Evolutionary conservation across 306 rosid genomes (phyloP), one percentile per base, ranked within the genome.

Genomic region (Sphenostylis stenocarpa): DNA sequence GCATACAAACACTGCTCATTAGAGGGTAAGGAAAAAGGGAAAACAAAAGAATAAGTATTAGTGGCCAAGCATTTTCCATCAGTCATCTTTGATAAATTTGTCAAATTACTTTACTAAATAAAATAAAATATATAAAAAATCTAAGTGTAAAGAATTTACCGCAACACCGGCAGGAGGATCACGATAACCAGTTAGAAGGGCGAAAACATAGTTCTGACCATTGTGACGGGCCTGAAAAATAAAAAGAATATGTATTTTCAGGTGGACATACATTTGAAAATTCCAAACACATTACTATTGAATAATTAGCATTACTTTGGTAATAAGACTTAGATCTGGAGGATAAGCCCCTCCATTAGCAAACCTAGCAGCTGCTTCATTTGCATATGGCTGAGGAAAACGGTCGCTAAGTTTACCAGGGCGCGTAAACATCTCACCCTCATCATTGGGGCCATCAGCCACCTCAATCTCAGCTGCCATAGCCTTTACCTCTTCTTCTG

Each of bases 391-490:
- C 82, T 86, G 77, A 67, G 99, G 99, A 85, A 95, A 92, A 38
- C 97, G 92, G 26, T 95, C 99, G 44, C 97, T 95, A 73, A 92
- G 97, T 87, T 95, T 95, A 82, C 99, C 99, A 3, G 97, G 99
- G 76, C 99, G 97, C 26, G 97, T 79, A 77, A 90, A 95, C 97
- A 92, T 89, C 92, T 95, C 97, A 64, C 99, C 97, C 92, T 95
- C 99, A 49, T 95, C 99, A 70, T 95, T 95, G 55, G 97, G 99
- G 70, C 99, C 99, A 86, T 95, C 99, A 72, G 43, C 86, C 65
- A 95, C 99, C 88, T 95, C 99, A 92, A 95, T 95, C 86, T 95
- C 99, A 75, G 99, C 97, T 5, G 99, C 99, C 97, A 95, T 92
- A 36, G 93, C 99, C 85, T 95, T 95, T 45, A 91, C 90, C 86